Percentiles rank a stretch among this genome's conserved stretches.
Conservation (phyloP, 1,139 yeast species). For the Eremothecium gossypii region DNA sequence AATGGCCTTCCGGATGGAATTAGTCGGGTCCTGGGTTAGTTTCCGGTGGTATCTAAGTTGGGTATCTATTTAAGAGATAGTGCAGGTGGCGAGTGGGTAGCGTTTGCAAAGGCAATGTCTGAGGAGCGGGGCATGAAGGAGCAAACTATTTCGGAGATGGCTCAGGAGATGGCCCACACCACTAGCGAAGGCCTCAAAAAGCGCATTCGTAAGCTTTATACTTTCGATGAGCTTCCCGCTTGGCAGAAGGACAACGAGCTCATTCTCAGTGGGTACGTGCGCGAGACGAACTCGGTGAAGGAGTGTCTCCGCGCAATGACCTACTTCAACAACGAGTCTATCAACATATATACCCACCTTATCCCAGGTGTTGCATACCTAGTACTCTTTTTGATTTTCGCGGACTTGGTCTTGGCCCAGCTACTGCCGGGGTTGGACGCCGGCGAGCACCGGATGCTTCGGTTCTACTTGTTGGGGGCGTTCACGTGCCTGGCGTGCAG, state of each 20-base stretch:
- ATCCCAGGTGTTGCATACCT: conserved; percentile 50
- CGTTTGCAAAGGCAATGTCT: too few relatives aligned
- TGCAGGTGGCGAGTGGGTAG: too few relatives aligned
- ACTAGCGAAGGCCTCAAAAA: not conserved
- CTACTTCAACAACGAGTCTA: conserved; percentile 74
- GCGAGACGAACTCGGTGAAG: conserved; percentile 47
- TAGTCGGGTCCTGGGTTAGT: too few relatives aligned
- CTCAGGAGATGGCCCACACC: not conserved
- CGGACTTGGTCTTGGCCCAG: conserved; percentile 31
- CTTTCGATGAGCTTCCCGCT: conserved; percentile 48
- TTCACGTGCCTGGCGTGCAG: conserved; percentile 59
- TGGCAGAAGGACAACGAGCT: conserved; percentile 87
- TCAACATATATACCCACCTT: conserved; percentile 73
- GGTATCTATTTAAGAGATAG: too few relatives aligned
- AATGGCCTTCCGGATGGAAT: too few relatives aligned
- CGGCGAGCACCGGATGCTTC: conserved; percentile 38
- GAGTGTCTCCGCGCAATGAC: conserved; percentile 48
- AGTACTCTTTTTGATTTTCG: conserved; percentile 20
- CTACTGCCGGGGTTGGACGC: conserved; percentile 39
- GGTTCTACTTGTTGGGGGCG: conserved; percentile 43
- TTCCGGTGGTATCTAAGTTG: too few relatives aligned
- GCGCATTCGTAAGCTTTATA: conserved; percentile 11
- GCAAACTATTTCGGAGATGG: not conserved
- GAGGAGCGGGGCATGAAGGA: too few relatives aligned
- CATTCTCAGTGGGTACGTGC: conserved; percentile 65